Base-by-base conservation (phyloP, 192 early-diverging fungal genomes). In the Linnemannia exigua region DNA sequence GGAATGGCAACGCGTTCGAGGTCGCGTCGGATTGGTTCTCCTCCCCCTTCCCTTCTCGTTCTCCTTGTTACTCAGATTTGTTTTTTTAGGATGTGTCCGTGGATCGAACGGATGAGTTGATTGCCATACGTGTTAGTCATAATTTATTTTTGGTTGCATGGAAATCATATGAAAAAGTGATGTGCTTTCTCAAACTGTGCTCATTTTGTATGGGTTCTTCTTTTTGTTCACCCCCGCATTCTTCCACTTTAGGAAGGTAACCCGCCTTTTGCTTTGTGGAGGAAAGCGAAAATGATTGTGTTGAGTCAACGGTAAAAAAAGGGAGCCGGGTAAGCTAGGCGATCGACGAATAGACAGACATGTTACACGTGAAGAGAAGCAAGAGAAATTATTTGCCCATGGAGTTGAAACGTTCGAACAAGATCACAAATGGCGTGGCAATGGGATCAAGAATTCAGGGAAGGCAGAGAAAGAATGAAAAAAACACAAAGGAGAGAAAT, bases 71-170 rank as follows among this genome's bases (percentile, higher is more conserved):
- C 28, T 63, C 25, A 63, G 28, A 28, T 63, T 16, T 61, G 52
- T 58, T 58, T 25, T 28, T 63, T 63, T 63, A 63, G 3, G 58
- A 63, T 15, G 58, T 63, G 28, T 63, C 58, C 58, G 58, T 63
- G 58, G 58, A 63, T 8, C 8, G 58, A 50, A 1, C 9, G 15
- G 17, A 46, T 25, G 25, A 31, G 28, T 28, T 3, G 28, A 11
- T n/a, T n/a, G n/a, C n/a, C n/a, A n/a, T n/a, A n/a, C n/a, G 12
- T 63, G 58, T 63, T 63, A 63, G 58, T 63, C 58, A 63, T 63
- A 58, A 7, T 54, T 22, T n/a, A 54, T 22, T 54, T 54, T 54
- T 17, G 52, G 52, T n/a, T 63, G 28, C 58, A 63, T 63, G 25
- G 28, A 63, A 33, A 63, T 63, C 58, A 31, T 63, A 31, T 31